Evolutionary conservation across 768 basidiomycete genomes (phyloP), one percentile per base, ranked within the genome.

Genomic region (Mycena amicta): DNA sequence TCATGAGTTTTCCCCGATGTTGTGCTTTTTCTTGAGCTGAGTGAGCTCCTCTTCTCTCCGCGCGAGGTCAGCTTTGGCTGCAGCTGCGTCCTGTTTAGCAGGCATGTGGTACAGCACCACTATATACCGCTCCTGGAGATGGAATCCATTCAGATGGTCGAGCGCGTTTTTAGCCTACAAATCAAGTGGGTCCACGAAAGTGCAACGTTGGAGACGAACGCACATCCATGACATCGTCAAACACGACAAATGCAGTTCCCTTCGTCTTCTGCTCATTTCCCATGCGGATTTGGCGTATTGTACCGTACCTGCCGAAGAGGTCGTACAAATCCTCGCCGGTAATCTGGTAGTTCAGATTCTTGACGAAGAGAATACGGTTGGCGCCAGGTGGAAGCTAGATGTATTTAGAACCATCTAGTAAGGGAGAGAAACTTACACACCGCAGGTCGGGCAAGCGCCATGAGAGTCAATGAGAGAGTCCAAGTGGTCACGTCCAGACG

Each of bases 61-160:
- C 15, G 93, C 92, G 52, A 98, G 75, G 65, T 98, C 96, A 22
- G 93, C 92, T 70, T 97, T 97, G 15, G 90, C 90, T 5, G 93
- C 89, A 1, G 93, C 93, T 1, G 93, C 93, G 67, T 95, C 93
- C 68, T 95, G 93, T 73, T 95, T 93, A n/a, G 93, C 89, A 33
- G 95, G 93, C 88, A 98, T 96, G 71, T 98, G 95, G 69, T 96
- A 98, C 27, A 98, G 78, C 8, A 98, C 96, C 56, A 99, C 96
- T 53, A 99, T 96, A 75, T 98, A 99, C 25, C 96, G 90, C 74
- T 97, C 96, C 77, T 95, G 94, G 57, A 99, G 73, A 77, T 99
- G 96, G 78, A 99, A 99, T 45, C 96, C 96, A 66, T 98, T 98
- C 69, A 98, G 74, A 73, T 97, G 95, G 70, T 95, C 95, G 56